Evolutionary conservation across 345 rosid genomes (phyloP).

Genomic region (Pistacia integerrima): DNA sequence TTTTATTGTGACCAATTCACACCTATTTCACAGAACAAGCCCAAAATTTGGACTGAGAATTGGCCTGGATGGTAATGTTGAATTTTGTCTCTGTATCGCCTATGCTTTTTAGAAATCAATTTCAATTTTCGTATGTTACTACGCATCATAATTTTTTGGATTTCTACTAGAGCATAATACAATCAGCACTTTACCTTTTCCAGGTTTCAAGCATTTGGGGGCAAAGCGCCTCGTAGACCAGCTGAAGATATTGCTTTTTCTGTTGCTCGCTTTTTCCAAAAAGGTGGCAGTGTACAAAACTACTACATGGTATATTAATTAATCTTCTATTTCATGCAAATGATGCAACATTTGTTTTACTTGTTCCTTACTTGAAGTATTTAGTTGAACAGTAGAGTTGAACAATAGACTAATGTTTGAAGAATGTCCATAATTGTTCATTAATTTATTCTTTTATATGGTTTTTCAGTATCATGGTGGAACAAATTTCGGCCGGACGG

Average conservation of each 20-base stretch:
- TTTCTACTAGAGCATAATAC: conserved; percentile 5
- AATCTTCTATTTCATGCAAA: conserved; percentile 9
- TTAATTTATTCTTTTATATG: conserved; percentile 9
- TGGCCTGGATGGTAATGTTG: conserved; percentile 92
- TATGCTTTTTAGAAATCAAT: neutral
- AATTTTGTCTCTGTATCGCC: neutral
- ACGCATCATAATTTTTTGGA: conserved; percentile 7
- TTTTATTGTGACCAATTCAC: conserved; percentile 84
- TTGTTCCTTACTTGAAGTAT: neutral
- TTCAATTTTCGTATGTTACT: neutral
- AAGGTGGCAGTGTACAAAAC: conserved; percentile 86
- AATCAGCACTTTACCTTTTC: neutral
- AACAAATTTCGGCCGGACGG: conserved; percentile 93
- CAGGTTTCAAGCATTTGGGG: conserved; percentile 95
- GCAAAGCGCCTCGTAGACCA: conserved; percentile 87
- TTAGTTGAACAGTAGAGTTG: neutral
- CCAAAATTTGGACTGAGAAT: conserved; percentile 99
- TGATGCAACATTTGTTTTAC: neutral
- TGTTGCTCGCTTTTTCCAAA: conserved; percentile 90
- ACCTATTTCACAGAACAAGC: conserved; percentile 77
- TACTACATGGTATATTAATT: conserved; percentile 78
- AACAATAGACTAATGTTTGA: neutral
- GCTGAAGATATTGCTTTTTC: conserved; percentile 82
- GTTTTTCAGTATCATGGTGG: conserved; percentile 87
- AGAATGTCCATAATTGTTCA: neutral